Conservation (phyloP, 306 rosid species). For the Betula pendula region DNA sequence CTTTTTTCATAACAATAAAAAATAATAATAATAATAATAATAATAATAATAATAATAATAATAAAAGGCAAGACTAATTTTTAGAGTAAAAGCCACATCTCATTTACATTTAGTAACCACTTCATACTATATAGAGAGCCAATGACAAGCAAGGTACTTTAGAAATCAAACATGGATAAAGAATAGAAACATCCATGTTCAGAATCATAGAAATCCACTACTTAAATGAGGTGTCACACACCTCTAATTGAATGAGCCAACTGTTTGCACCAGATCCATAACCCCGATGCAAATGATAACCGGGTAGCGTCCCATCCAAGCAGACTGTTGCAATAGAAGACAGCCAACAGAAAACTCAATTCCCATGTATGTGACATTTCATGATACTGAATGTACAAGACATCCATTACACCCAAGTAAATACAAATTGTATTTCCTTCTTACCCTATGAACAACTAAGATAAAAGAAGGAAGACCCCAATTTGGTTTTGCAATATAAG, state of each 20-base stretch:
- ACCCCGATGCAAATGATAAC: slow-evolving; percentile 79
- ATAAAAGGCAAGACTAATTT: slow-evolving; percentile 7
- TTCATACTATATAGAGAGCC: neutral
- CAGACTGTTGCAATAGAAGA: slow-evolving; percentile 52
- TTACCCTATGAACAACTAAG: neutral
- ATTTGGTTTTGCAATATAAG: neutral
- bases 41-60: no score
- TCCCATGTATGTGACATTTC: slow-evolving; percentile 4
- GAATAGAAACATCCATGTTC: neutral
- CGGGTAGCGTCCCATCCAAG: slow-evolving; percentile 90
- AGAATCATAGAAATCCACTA: slow-evolving; percentile 5
- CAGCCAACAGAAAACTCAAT: slow-evolving; percentile 22
- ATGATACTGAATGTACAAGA: slow-evolving; percentile 9
- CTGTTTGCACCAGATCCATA: slow-evolving; percentile 71
- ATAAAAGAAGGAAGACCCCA: neutral
- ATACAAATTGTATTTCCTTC: neutral
- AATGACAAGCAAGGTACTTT: neutral
- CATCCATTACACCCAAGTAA: neutral
- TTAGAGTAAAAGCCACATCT: neutral
- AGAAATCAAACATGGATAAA: neutral
- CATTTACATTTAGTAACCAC: neutral
- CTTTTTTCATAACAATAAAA: no score
- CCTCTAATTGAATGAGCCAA: slow-evolving; percentile 89
- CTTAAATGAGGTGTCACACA: slow-evolving; percentile 22
- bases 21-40: no score